Evolutionary conservation across 805 yeast genomes (phyloP), one percentile per base, ranked within the genome.

Genomic region (Metschnikowia continentalis): DNA sequence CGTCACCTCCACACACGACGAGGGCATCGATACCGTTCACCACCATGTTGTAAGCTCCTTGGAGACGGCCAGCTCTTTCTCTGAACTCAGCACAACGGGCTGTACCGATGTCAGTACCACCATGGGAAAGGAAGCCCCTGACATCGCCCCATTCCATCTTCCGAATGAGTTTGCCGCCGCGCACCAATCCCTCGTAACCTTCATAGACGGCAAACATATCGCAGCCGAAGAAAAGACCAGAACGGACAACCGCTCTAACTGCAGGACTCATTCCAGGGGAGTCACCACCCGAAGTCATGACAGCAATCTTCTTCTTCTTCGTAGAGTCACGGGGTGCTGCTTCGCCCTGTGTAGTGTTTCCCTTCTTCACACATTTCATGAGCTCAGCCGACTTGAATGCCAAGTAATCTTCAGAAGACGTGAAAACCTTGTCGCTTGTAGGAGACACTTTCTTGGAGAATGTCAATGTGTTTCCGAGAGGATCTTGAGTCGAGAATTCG

Each of bases 221-320:
- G 74, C 98, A 94, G 15, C 87, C 91, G 51, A 83, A 77, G 73
- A 76, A 81, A 56, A 94, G 89, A 55, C 96, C 96, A 1, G 97
- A 82, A 61, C 99, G 81, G 7, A 92, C 96, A 52, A 94, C 96
- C 0, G 98, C 96, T 56, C 99, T 79, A 6, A 94, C 99, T 26
- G 85, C 88, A 4, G 97, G 92, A 70, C 90, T 90, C 99, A 94
- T 94, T 62, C 99, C 99, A 32, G 95, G 99, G 48, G 98, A 88
- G 67, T 94, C 99, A 70, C 99, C 99, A 61, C 99, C 99, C 1
- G 96, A 89, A 5, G 98, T 94, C 92, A 94, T 90, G 46, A 94
- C 94, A 4, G 96, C 99, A 56, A 94, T 88, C 59, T 83, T 56
- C 50, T 51, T 55, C 47, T 43, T 54, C 49, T 39, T 48, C 26